phyloP scores from a whole-genome alignment of 805 yeast species.

The Yamadazyma scolyti region DNA sequence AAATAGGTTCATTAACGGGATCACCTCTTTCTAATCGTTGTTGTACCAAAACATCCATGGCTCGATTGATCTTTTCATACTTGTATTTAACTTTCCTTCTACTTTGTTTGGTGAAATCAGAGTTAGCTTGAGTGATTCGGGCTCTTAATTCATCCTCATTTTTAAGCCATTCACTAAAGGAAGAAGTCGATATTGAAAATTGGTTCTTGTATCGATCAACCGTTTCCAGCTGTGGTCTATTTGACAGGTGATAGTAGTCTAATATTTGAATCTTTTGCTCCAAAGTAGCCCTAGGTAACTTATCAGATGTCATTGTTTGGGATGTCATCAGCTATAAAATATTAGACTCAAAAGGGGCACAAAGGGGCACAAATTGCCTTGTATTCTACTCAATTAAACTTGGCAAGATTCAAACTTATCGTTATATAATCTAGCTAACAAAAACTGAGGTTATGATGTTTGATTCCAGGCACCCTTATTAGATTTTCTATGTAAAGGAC shows the following conservation, averaged over 20 bases:
- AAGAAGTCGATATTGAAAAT: slow-evolving; percentile 55
- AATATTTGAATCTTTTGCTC: slow-evolving; percentile 57
- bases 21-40: slow-evolving; percentile 39
- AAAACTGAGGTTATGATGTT: too few species aligned
- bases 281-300: slow-evolving; percentile 49
- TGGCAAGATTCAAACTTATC: too few species aligned
- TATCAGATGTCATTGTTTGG: slow-evolving; percentile 9
- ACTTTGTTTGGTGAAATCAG: slow-evolving; percentile 28
- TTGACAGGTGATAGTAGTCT: slow-evolving; percentile 45
- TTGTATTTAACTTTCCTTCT: slow-evolving; percentile 49
- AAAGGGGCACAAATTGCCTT: too few species aligned
- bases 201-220: slow-evolving; percentile 50
- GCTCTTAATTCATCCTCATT: slow-evolving; percentile 48
- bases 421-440: too few species aligned
- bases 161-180: slow-evolving; percentile 60
- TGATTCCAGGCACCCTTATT: too few species aligned
- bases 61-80: slow-evolving; percentile 54
- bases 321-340: too few species aligned
- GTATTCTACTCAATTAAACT: too few species aligned
- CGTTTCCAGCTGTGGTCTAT: slow-evolving; percentile 54
- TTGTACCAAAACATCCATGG: slow-evolving; percentile 54
- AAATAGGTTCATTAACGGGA: slow-evolving; percentile 51
- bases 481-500: background rate
- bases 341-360: too few species aligned
- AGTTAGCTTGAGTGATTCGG: slow-evolving; percentile 35